These are phyloP conservation scores for Bothriochloa decipiens DNA, from an alignment of 176 grass and related monocot species.

Conservation along the genomic window DNA sequence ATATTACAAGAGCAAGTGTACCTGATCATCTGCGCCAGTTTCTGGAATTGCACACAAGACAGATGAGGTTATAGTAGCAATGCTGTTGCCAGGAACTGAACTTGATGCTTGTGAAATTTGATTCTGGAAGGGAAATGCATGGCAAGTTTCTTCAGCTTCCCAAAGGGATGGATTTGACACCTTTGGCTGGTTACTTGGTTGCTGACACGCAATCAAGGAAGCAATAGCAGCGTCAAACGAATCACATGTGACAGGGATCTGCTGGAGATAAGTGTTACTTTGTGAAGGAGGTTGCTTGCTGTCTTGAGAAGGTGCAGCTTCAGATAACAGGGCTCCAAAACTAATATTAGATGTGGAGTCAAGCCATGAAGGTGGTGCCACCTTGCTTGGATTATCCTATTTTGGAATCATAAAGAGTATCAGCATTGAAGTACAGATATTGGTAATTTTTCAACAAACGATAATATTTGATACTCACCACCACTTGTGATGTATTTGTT, in stretches of 20 bases:
- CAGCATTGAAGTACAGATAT: conserved; percentile 24
- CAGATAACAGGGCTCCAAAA: conserved; percentile 77
- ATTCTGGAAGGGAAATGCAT: conserved; percentile 74
- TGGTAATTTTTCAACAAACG: conserved; percentile 20
- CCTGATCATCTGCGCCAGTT: conserved; percentile 45
- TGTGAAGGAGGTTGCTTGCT: conserved; percentile 53
- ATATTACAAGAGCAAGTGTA: conserved; percentile 15
- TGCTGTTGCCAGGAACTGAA: conserved; percentile 38
- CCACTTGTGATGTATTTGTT: conserved; percentile 25
- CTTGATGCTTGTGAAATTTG: conserved; percentile 23
- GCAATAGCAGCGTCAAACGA: conserved; percentile 97
- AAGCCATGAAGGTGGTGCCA: conserved; percentile 62
- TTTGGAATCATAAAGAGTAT: conserved; percentile 38
- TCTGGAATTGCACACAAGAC: conserved; percentile 44
- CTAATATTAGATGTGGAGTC: conserved; percentile 87
- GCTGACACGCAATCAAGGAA: conserved; percentile 61
- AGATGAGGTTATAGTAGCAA: conserved; percentile 24
- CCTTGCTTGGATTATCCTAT: conserved; percentile 65
- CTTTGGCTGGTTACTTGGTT: conserved; percentile 50
- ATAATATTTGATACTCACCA: conserved; percentile 43
- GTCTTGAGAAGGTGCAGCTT: conserved; percentile 60
- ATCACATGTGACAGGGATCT: conserved; percentile 67
- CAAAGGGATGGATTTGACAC: conserved; percentile 63
- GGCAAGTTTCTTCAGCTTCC: conserved; percentile 90
- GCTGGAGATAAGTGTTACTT: conserved; percentile 58